phyloP scores from a whole-genome alignment of 495 filamentous ascomycete species.

The Talaromyces wortmannii region DNA sequence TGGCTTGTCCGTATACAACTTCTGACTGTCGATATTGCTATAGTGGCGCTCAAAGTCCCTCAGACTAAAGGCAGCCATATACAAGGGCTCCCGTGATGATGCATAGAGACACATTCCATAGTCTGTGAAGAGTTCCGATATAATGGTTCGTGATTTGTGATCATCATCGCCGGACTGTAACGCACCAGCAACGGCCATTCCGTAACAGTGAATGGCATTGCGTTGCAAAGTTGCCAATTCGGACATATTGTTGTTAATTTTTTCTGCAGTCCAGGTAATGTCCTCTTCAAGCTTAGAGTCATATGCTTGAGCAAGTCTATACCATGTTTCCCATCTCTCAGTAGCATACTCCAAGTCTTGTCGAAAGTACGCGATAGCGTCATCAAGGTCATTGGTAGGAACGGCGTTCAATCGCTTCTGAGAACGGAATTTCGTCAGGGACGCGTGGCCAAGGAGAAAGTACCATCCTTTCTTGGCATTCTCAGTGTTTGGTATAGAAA shows the following conservation, averaged over 20 bases:
- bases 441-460: constrained; percentile 82
- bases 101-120: constrained; percentile 88
- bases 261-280: constrained; percentile 91
- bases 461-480: constrained; percentile 86
- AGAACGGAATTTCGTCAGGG: constrained; percentile 79
- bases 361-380: constrained; percentile 73
- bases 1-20: constrained; percentile 67
- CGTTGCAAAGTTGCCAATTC: constrained; percentile 75
- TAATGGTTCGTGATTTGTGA: constrained; percentile 53
- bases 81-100: constrained; percentile 83
- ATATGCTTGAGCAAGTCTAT: constrained; percentile 84
- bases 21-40: constrained; percentile 55
- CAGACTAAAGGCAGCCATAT: constrained; percentile 77
- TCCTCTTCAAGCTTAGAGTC: constrained; percentile 88
- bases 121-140: constrained; percentile 80
- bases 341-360: constrained; percentile 80
- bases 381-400: constrained; percentile 79
- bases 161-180: constrained; percentile 54
- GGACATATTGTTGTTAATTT: constrained; percentile 76
- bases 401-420: constrained; percentile 72
- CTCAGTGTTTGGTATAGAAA: constrained; percentile 42
- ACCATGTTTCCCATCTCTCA: constrained; percentile 94
- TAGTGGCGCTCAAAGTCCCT: constrained; percentile 70
- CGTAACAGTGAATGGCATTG: constrained; percentile 84
- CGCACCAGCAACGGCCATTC: constrained; percentile 76